Evolutionary conservation across 805 yeast species (phyloP).

Genomic region (Saccharomyces mikatae): DNA sequence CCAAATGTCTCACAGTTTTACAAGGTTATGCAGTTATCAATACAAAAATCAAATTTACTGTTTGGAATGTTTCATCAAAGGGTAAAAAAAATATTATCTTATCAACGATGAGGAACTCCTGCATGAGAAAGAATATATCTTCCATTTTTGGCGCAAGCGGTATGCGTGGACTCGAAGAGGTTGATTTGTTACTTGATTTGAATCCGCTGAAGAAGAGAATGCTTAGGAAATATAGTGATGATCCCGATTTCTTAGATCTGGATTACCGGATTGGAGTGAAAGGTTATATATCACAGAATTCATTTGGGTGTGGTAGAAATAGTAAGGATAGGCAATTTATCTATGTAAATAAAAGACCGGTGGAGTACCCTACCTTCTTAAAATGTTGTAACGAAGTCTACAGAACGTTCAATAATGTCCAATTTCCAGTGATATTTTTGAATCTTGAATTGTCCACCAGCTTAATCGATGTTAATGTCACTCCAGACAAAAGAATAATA

Average conservation of each 20-base stretch:
- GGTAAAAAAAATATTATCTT: constrained; percentile 49
- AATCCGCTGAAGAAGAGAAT: constrained; percentile 23
- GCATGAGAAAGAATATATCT: constrained; percentile 49
- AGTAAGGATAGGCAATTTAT: constrained; percentile 68
- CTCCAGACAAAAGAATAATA: constrained; percentile 81
- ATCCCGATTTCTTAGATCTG: constrained; percentile 6
- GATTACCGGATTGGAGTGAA: constrained; percentile 33
- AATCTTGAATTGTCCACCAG: constrained; percentile 47
- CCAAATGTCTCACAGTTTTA: constrained; percentile 52
- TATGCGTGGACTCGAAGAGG: constrained; percentile 45
- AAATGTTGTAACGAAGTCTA: constrained; percentile 68
- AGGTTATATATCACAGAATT: constrained; percentile 69
- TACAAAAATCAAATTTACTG: constrained; percentile 49
- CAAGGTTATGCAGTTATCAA: constrained; percentile 62
- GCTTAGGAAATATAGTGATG: constrained; percentile 10
- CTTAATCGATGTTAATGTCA: constrained; percentile 72
- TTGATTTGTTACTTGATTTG: constrained; percentile 38
- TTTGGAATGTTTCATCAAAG: constrained; percentile 42
- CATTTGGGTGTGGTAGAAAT: constrained; percentile 71
- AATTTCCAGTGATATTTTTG: constrained; percentile 61
- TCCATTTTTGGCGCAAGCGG: constrained; percentile 67
- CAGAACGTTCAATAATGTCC: constrained; percentile 60
- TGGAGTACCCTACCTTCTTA: constrained; percentile 44
- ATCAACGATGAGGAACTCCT: constrained; percentile 46
- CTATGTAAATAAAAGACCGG: constrained; percentile 72